Base-by-base conservation (phyloP, 306 rosid genomes). In the Cucurbita ficifolia region DNA sequence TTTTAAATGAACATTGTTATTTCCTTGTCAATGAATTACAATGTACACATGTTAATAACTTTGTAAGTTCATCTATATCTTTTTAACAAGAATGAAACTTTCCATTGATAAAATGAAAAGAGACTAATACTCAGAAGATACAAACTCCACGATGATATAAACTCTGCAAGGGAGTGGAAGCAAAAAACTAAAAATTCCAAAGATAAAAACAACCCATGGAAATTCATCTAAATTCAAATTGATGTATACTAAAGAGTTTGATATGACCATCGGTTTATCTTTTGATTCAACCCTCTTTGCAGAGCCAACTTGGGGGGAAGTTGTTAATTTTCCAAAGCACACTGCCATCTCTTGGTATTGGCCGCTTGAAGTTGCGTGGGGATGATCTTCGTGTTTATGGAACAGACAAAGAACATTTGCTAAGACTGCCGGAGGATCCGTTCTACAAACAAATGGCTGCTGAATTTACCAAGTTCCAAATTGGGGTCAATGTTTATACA, bases 361-460 rank as follows among this genome's bases (percentile, higher is more conserved):
- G 99, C 62, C 97, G 97, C 79, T 84, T 95, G 74, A 95, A 84
- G 83, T 84, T 95, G 87, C 96, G 99, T 1, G 99, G 99, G 79
- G 97, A 91, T 79, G 99, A 95, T 82, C 81, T 81, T 76, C 99
- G 90, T 79, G 92, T 84, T 76, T 95, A 91, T 75, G 99, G 99
- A 61, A 89, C 99, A 16, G 99, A 95, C 81, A 95, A 89, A 84
- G 99, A 95, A 76, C 91, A 91, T 77, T 82, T 77, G 43, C 73
- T 88, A 70, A 89, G 99, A 79, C 76, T 91, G 74, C 96, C 99
- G 0, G 97, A 95, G 82, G 99, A 95, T 85, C 99, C 96, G 67
- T 89, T 91, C 78, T 95, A 95, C 87, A 95, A 95, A 86, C 99
- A 95, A 81, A 91, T 95, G 99, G 99, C 99, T 75, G 99, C 99